These are phyloP conservation scores for Fusarium circinatum DNA, from an alignment of 2,329 filamentous ascomycete species.

Conservation along the genomic window DNA sequence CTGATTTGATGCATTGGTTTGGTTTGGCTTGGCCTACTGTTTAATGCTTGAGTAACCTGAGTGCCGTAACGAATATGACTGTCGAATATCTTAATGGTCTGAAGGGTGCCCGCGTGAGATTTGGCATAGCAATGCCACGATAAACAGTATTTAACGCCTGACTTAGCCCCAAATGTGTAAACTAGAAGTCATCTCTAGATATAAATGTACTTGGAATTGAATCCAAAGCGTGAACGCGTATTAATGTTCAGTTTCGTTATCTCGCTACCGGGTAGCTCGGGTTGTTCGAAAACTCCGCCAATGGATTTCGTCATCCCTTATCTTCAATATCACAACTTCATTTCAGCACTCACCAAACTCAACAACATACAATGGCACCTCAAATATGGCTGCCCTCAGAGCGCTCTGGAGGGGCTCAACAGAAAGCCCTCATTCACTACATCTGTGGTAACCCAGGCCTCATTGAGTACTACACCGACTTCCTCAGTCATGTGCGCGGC, in stretches of 20 bases:
- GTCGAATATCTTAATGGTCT: background rate
- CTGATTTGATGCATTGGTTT: slow-evolving; percentile 9
- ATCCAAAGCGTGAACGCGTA: background rate
- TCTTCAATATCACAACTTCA: background rate
- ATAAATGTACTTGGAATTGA: background rate
- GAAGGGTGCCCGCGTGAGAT: background rate
- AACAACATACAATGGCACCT: slow-evolving; percentile 30
- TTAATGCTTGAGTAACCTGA: slow-evolving; percentile 26
- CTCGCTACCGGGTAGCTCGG: slow-evolving; percentile 14
- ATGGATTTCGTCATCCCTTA: background rate
- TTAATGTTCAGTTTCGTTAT: background rate
- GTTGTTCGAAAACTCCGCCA: background rate
- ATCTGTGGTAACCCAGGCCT: slow-evolving; percentile 82
- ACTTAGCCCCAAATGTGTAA: background rate
- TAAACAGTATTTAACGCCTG: background rate
- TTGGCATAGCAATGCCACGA: background rate
- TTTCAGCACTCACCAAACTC: background rate
- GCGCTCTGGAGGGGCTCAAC: slow-evolving; percentile 26
- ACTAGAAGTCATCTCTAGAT: background rate
- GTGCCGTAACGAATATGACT: slow-evolving; percentile 3
- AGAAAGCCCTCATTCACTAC: slow-evolving; percentile 71
- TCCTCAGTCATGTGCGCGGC: slow-evolving; percentile 67
- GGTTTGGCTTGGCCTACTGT: slow-evolving; percentile 11
- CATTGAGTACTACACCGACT: slow-evolving; percentile 77
- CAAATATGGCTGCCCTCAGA: slow-evolving; percentile 47